phyloP scores from a whole-genome alignment of 2,329 filamentous ascomycete genomes.

The Aspergillus neoniger region DNA sequence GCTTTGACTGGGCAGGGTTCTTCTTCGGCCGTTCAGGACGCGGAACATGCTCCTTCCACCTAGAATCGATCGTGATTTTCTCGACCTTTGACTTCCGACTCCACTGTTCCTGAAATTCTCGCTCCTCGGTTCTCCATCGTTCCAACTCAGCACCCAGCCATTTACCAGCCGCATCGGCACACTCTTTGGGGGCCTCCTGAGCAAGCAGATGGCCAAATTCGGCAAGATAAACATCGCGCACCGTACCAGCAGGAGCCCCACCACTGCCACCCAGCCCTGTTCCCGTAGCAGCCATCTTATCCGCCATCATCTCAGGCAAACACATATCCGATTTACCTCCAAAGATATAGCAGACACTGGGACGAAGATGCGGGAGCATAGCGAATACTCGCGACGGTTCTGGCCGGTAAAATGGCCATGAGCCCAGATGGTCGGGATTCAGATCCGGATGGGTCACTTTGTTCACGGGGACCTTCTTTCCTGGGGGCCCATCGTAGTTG shows the following conservation, averaged over 20 bases:
- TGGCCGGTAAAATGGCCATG: conserved; percentile 48
- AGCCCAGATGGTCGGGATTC: conserved; percentile 31
- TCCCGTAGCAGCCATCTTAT: conserved; percentile 46
- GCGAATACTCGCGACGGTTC: conserved; percentile 43
- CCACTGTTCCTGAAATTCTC: conserved; percentile 59
- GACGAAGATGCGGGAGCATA: conserved; percentile 46
- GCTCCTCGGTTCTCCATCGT: conserved; percentile 60
- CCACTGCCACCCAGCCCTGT: conserved; percentile 44
- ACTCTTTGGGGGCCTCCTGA: conserved; percentile 72
- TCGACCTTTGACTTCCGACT: conserved; percentile 50
- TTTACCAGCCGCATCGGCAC: conserved; percentile 60
- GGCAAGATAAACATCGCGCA: conserved; percentile 65
- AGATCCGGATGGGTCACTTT: conserved; percentile 51
- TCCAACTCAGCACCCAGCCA: conserved; percentile 62
- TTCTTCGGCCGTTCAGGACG: conserved; percentile 33
- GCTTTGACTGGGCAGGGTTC: conserved; percentile 26
- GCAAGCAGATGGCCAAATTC: conserved; percentile 77
- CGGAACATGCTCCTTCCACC: conserved; percentile 52
- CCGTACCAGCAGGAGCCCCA: conserved; percentile 66
- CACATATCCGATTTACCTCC: conserved; percentile 47
- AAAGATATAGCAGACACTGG: conserved; percentile 50
- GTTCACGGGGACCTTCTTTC: conserved; percentile 39
- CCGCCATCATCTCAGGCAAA: conserved; percentile 39
- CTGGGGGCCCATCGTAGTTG: conserved; percentile 61
- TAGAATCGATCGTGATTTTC: conserved; percentile 59